Conservation (phyloP, 202 grass and related monocot genomes). For the Bolboschoenoplectus hybrid region DNA sequence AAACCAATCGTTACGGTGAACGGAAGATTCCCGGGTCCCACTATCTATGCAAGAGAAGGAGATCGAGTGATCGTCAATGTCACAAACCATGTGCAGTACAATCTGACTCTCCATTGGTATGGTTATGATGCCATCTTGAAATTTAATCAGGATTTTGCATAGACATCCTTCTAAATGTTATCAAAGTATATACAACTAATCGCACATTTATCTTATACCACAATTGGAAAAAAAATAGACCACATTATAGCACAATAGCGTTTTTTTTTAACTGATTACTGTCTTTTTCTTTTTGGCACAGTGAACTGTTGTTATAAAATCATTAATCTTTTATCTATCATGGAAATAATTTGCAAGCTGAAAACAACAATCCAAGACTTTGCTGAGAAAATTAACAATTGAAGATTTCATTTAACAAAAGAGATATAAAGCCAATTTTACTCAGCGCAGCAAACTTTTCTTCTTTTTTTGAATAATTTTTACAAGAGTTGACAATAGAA, state of each 20-base stretch:
- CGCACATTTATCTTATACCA: neutral
- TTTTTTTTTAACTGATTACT: too few species aligned
- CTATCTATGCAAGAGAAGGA: conserved; percentile 61
- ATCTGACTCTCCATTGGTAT: conserved; percentile 66
- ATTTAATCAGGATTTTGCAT: conserved; percentile 1
- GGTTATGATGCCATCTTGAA: neutral
- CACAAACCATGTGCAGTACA: conserved; percentile 51
- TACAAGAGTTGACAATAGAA: neutral
- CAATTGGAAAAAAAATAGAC: too few species aligned
- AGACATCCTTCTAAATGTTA: neutral
- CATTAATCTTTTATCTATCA: neutral
- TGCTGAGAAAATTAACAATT: too few species aligned
- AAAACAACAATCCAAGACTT: neutral
- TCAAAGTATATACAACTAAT: neutral
- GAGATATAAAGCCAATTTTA: neutral
- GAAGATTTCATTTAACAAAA: too few species aligned
- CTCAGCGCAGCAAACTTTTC: neutral
- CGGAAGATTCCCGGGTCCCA: conserved; percentile 57
- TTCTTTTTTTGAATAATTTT: neutral
- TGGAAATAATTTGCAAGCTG: neutral
- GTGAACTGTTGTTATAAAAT: neutral
- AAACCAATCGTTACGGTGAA: conserved; percentile 62
- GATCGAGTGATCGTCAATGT: conserved; percentile 59
- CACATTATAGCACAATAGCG: too few species aligned
- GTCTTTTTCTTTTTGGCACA: too few species aligned